Evolutionary conservation across 2,329 filamentous ascomycete species (phyloP).

Genomic region (Claviceps citrina): DNA sequence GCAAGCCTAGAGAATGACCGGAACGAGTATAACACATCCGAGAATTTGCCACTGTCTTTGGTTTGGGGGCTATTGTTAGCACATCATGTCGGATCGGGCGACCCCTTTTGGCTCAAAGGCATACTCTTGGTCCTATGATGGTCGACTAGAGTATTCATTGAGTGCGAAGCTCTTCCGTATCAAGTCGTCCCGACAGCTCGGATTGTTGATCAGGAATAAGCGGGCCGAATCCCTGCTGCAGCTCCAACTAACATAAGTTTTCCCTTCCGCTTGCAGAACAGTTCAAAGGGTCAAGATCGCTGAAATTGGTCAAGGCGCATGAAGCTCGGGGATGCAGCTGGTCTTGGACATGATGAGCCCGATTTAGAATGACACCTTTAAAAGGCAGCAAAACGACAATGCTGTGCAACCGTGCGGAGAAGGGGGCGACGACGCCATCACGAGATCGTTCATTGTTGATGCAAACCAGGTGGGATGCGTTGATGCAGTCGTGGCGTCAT

Average conservation of each 20-base stretch:
- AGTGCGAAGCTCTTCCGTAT: neutral
- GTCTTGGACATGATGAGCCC: neutral
- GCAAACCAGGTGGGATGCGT: too few species aligned
- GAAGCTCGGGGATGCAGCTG: slow-evolving; percentile 1
- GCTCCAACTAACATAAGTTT: neutral
- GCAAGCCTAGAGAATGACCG: neutral
- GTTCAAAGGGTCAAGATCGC: neutral
- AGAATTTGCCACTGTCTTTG: neutral
- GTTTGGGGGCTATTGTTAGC: neutral
- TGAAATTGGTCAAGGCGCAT: neutral
- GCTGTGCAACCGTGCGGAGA: neutral
- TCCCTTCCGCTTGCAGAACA: neutral
- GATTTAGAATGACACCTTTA: neutral
- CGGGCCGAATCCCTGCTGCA: slow-evolving; percentile 5
- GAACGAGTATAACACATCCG: neutral
- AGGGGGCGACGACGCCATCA: neutral
- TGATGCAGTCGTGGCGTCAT: too few species aligned
- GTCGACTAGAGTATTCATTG: neutral
- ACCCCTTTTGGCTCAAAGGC: neutral
- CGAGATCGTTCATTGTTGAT: neutral
- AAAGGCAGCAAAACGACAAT: neutral
- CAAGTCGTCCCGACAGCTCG: slow-evolving; percentile 6
- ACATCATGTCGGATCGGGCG: too few species aligned
- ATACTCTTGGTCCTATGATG: neutral
- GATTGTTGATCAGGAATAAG: slow-evolving; percentile 5